Percentiles rank a stretch among this genome's conserved stretches.
Conservation (phyloP, 495 filamentous ascomycete species). For the Recurvomyces mirabilis region DNA sequence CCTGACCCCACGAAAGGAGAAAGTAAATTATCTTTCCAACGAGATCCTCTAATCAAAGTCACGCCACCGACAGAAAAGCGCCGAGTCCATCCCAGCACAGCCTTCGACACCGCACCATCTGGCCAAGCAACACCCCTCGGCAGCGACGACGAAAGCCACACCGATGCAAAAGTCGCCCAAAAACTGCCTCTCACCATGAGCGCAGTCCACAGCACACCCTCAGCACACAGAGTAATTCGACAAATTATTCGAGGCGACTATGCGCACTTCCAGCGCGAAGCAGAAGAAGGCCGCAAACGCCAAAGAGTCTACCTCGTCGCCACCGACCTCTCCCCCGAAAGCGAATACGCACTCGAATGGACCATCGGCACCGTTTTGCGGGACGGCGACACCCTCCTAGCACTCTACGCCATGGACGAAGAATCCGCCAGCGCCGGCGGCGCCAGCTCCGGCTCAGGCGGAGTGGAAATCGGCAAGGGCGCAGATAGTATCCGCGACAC, state of each 20-base stretch:
- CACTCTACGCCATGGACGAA: slow-evolving; percentile 84
- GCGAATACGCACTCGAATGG: slow-evolving; percentile 90
- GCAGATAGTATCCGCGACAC: slow-evolving; percentile 61
- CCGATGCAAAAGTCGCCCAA: slow-evolving; percentile 77
- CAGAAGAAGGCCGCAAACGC: slow-evolving; percentile 58
- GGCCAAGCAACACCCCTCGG: slow-evolving; percentile 65
- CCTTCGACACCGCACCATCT: slow-evolving; percentile 57
- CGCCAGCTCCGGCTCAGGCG: slow-evolving; percentile 32
- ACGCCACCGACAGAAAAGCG: slow-evolving; percentile 45
- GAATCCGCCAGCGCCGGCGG: slow-evolving; percentile 42
- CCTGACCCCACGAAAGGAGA: slow-evolving; percentile 60
- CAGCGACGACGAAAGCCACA: slow-evolving; percentile 78
- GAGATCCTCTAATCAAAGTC: slow-evolving; percentile 48
- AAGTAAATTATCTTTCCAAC: slow-evolving; percentile 51
- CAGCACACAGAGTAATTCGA: slow-evolving; percentile 65
- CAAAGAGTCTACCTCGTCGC: slow-evolving; percentile 84
- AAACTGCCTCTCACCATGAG: slow-evolving; percentile 70
- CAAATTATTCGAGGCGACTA: slow-evolving; percentile 86
- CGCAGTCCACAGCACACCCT: slow-evolving; percentile 61
- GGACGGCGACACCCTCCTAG: slow-evolving; percentile 86
- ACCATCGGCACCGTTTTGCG: slow-evolving; percentile 91
- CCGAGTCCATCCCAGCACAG: slow-evolving; percentile 69
- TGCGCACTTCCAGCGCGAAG: slow-evolving; percentile 55
- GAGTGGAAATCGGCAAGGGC: slow-evolving; percentile 45
- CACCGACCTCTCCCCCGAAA: slow-evolving; percentile 86